Base-by-base conservation (phyloP, 495 filamentous ascomycete species). In the Penicillium goetzii region DNA sequence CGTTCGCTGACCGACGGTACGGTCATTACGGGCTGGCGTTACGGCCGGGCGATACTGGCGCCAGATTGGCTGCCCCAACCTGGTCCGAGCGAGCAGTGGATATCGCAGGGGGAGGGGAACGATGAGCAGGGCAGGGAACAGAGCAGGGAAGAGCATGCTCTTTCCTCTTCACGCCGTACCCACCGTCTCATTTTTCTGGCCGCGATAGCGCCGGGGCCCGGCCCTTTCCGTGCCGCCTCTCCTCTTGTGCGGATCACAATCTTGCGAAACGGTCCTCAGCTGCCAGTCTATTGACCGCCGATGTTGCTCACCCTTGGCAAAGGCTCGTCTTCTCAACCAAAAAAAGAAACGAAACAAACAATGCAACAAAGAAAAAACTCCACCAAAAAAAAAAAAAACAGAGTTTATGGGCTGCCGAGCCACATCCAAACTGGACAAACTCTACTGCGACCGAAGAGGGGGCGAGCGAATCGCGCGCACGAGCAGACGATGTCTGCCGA, bases 171-270 rank as follows among this genome's bases (percentile, higher is more conserved):
- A 40, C 19, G 53, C 32, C 21, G 19, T 33, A 56, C 10, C 26
- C 50, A 56, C 55, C 33, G 52, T 70, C 60, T 52, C 54, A 60
- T 63, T 66, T 33, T 36, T 55, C 32, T 36, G 32, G 8, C 51
- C 26, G 58, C 64, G 67, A 67, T 69, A 67, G 68, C 65, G 69
- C 61, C 68, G 67, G 75, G 78, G 74, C 67, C 75, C 76, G 78
- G 76, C 72, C 78, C 78, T 79, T 79, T 77, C 78, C 76, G 78
- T 80, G 64, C 75, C 75, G 76, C 68, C 61, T 66, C 57, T 66
- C 62, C 69, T 64, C 65, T 58, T 58, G 28, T 65, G 33, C 57
- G 58, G 49, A 38, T 57, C 51, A 28, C 50, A 56, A 41, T n/a
- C 36, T 34, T 58, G 49, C 55, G 32, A 25, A 47, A 23, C 55